phyloP scores from a whole-genome alignment of 257 asterid species.

The Verbena officinalis region DNA sequence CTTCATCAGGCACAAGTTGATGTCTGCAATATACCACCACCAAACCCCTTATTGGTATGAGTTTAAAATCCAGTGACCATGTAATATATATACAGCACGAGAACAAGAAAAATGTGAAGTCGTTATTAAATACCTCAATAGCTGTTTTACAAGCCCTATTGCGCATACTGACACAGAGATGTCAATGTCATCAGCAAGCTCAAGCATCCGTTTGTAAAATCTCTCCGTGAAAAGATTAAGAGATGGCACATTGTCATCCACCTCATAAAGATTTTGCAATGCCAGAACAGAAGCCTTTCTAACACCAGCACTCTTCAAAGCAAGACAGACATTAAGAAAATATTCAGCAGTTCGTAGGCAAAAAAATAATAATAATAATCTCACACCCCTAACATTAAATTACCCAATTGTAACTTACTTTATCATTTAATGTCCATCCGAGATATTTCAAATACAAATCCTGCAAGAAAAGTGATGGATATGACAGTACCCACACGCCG shows the following conservation, averaged over 20 bases:
- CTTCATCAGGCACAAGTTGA: slow-evolving; percentile 98
- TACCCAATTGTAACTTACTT: slow-evolving; percentile 53
- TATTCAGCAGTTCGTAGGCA: slow-evolving; percentile 26
- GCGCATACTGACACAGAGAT: slow-evolving; percentile 99
- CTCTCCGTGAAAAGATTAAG: slow-evolving; percentile 95
- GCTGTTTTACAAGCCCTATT: slow-evolving; percentile 95
- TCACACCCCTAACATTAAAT: background rate
- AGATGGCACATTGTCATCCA: slow-evolving; percentile 93
- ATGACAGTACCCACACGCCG: slow-evolving; percentile 92
- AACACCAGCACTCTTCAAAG: slow-evolving; percentile 87
- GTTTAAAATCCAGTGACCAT: slow-evolving; percentile 16
- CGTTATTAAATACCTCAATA: slow-evolving; percentile 60
- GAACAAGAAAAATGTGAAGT: background rate
- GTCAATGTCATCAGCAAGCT: slow-evolving; percentile 97
- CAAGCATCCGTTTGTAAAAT: slow-evolving; percentile 90
- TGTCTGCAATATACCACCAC: slow-evolving; percentile 59
- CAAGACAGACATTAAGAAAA: slow-evolving; percentile 24
- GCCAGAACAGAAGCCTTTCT: slow-evolving; percentile 93
- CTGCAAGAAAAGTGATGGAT: slow-evolving; percentile 95
- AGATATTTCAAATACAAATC: slow-evolving; percentile 95
- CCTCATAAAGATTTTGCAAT: slow-evolving; percentile 91
- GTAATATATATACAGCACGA: slow-evolving; percentile 9
- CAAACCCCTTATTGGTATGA: slow-evolving; percentile 32
- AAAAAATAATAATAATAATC: slow-evolving; percentile 28
- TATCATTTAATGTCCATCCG: slow-evolving; percentile 99